phyloP scores from a whole-genome alignment of 306 rosid genomes.

The Vigna hirtella region DNA sequence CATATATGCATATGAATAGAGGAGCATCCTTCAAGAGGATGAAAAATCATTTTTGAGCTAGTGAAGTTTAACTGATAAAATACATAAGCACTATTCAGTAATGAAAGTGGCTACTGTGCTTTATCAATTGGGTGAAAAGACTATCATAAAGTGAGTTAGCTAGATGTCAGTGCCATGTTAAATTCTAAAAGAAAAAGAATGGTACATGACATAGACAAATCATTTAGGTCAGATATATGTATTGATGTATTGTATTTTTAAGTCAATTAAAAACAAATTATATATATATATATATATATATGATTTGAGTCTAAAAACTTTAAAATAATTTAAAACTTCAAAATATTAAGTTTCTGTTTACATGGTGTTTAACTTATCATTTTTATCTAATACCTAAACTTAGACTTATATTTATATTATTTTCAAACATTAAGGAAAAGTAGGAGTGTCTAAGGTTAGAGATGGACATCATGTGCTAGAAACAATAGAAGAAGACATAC shows the following conservation, averaged over 20 bases:
- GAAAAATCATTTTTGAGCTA: background rate
- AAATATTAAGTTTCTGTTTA: too few species aligned
- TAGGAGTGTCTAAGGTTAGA: background rate
- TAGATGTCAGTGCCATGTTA: constrained; percentile 27
- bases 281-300: too few species aligned
- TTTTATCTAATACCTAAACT: too few species aligned
- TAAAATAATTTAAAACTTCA: too few species aligned
- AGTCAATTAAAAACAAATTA: too few species aligned
- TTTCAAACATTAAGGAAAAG: background rate
- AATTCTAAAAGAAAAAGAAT: constrained; percentile 15
- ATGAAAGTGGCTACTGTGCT: background rate
- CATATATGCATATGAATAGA: background rate
- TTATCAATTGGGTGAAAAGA: constrained; percentile 13
- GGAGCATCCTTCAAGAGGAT: background rate
- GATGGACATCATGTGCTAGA: constrained; percentile 39
- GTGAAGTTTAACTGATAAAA: background rate
- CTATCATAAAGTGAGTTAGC: constrained; percentile 28
- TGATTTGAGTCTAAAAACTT: too few species aligned
- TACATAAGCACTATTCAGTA: background rate
- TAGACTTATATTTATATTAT: too few species aligned
- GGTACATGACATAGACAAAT: background rate
- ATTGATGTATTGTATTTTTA: background rate
- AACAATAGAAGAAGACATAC: constrained; percentile 26
- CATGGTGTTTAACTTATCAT: too few species aligned
- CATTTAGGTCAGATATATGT: constrained; percentile 24